These are phyloP conservation scores for Hypericum androsaemum DNA, from an alignment of 345 rosid genomes.

Conservation along the genomic window DNA sequence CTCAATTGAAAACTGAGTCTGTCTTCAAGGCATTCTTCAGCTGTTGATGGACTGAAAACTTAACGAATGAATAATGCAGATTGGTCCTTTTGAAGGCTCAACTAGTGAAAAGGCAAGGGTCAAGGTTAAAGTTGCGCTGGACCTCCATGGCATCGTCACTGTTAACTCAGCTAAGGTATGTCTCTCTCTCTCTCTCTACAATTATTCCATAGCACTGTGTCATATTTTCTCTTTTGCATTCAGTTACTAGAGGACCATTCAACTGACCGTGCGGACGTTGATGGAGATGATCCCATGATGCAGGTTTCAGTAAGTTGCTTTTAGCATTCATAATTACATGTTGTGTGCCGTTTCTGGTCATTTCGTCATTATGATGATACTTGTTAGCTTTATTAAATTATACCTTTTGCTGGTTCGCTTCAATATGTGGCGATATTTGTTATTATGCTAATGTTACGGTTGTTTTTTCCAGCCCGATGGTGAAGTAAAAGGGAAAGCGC, in stretches of 20 bases:
- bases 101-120: conserved; percentile 40
- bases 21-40: too few species aligned
- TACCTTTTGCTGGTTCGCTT: not conserved
- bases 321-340: not conserved
- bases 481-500: conserved; percentile 20
- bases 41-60: too few species aligned
- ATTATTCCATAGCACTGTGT: not conserved
- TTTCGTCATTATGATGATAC: not conserved
- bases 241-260: conserved; percentile 37
- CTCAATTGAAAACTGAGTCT: too few species aligned
- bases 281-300: conserved; percentile 16
- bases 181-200: conserved; percentile 5
- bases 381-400: not conserved
- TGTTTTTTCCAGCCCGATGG: conserved; percentile 30
- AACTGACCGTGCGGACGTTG: conserved; percentile 16
- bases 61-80: conserved; percentile 23
- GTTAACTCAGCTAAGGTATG: conserved; percentile 54
- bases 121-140: conserved; percentile 52
- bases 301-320: conserved; percentile 25
- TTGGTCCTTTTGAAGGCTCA: conserved; percentile 57
- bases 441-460: not conserved
- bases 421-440: not conserved
- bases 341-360: not conserved
- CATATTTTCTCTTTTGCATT: conserved; percentile 11
- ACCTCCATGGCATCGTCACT: conserved; percentile 59